phyloP scores from a whole-genome alignment of 306 rosid genomes.

The Fragaria ananassa region DNA sequence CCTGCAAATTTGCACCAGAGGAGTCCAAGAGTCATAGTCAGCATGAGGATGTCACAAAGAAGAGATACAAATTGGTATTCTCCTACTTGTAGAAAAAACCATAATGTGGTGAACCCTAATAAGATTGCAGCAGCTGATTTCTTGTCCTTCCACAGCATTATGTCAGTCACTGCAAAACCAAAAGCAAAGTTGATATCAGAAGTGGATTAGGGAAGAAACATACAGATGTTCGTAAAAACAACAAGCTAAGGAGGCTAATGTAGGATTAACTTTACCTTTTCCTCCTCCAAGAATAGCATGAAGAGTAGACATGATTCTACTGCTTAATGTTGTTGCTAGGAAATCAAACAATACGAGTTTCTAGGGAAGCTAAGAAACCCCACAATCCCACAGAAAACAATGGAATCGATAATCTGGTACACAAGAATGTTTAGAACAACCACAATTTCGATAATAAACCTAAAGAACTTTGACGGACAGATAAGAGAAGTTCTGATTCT shows the following conservation, averaged over 20 bases:
- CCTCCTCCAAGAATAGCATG: conserved; percentile 49
- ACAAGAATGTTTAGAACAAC: neutral
- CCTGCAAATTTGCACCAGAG: conserved; percentile 49
- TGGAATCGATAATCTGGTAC: neutral
- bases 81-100: conserved; percentile 58
- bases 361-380: neutral
- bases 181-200: neutral
- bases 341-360: neutral
- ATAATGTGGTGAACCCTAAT: conserved; percentile 40
- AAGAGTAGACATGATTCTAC: conserved; percentile 34
- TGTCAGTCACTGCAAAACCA: conserved; percentile 53
- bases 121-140: conserved; percentile 37
- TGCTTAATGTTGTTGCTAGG: neutral
- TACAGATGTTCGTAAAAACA: neutral
- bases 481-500: neutral
- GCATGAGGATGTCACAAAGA: conserved; percentile 46
- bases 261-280: conserved; percentile 31
- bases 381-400: neutral
- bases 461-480: neutral
- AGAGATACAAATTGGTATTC: conserved; percentile 56
- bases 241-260: neutral
- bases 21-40: conserved; percentile 43
- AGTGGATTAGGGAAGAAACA: neutral
- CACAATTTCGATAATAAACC: neutral
- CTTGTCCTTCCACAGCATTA: conserved; percentile 61